phyloP scores from a whole-genome alignment of 176 grass and related monocot genomes.

The Zoysia japonica region DNA sequence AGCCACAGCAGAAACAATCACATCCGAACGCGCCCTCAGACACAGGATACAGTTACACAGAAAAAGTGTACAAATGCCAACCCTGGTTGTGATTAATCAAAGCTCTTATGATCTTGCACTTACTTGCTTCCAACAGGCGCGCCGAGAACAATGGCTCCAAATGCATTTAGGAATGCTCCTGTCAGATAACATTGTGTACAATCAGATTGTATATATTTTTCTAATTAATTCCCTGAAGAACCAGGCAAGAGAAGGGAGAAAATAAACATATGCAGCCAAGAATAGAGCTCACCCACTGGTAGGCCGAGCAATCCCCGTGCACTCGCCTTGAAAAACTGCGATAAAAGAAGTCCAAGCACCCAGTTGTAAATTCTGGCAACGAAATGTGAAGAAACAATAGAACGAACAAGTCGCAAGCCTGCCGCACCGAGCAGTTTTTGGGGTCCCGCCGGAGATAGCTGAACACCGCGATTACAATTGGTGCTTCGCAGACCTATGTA shows the following conservation, averaged over 20 bases:
- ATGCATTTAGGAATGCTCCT: conserved; percentile 92
- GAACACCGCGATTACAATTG: conserved; percentile 66
- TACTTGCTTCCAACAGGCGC: conserved; percentile 84
- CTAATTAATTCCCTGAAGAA: not conserved
- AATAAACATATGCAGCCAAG: not conserved
- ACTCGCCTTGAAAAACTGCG: conserved; percentile 68
- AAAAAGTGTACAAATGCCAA: not conserved
- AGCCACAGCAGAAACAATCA: no score
- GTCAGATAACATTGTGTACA: not conserved
- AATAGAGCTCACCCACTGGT: conserved; percentile 57
- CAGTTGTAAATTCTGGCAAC: not conserved
- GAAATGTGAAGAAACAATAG: not conserved
- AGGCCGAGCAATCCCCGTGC: conserved; percentile 59
- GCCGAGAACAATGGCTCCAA: conserved; percentile 89
- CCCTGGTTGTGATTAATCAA: not conserved
- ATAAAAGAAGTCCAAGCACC: conserved; percentile 17
- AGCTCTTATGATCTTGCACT: conserved; percentile 9
- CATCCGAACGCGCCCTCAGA: not conserved
- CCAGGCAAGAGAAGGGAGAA: conserved; percentile 7
- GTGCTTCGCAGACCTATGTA: conserved; percentile 61
- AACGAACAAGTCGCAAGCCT: conserved; percentile 11
- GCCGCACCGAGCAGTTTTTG: conserved; percentile 53
- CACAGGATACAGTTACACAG: not conserved
- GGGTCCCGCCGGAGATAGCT: conserved; percentile 63
- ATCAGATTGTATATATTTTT: not conserved